Conservation (phyloP, 495 filamentous ascomycete genomes). For the Penicillium verhagenii region DNA sequence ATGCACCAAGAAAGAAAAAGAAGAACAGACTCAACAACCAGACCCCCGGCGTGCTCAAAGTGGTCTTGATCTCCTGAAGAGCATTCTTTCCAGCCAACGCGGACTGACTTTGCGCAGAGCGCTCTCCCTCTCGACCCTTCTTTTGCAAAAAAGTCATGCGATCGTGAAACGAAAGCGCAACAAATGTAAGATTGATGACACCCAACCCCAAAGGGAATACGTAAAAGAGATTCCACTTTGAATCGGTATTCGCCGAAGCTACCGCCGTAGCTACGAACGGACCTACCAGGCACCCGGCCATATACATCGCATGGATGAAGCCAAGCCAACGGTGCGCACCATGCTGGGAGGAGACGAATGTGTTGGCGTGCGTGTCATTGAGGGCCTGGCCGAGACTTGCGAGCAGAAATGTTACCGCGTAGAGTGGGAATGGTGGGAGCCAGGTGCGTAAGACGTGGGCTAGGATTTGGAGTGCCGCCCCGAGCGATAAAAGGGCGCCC, state of each 20-base stretch:
- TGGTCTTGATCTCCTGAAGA: slow-evolving; percentile 23
- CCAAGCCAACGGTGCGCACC: slow-evolving; percentile 33
- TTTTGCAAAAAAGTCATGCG: slow-evolving; percentile 9
- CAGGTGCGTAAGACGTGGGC: slow-evolving; percentile 29
- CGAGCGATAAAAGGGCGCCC: slow-evolving; percentile 25
- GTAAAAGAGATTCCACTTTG: slow-evolving; percentile 30
- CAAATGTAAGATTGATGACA: slow-evolving; percentile 20
- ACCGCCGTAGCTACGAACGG: slow-evolving; percentile 31
- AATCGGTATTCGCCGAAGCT: slow-evolving; percentile 19
- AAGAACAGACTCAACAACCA: slow-evolving; percentile 35
- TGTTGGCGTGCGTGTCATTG: slow-evolving; percentile 37
- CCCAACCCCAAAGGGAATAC: slow-evolving; percentile 25
- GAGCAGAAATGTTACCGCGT: slow-evolving; percentile 30
- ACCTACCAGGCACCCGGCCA: slow-evolving; percentile 32
- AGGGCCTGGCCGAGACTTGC: slow-evolving; percentile 35
- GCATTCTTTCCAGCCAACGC: slow-evolving; percentile 13
- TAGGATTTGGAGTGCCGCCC: slow-evolving; percentile 26
- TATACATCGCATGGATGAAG: slow-evolving; percentile 40
- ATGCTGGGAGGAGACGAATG: slow-evolving; percentile 24
- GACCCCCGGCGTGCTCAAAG: slow-evolving; percentile 21
- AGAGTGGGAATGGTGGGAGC: slow-evolving; percentile 30
- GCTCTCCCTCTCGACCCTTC: neutral
- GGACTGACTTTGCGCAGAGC: too few relatives aligned
- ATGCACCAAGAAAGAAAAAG: slow-evolving; percentile 33
- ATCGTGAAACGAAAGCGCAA: slow-evolving; percentile 24